These are phyloP conservation scores for Rhizopogon vinicolor DNA, from an alignment of 768 basidiomycete genomes.

Conservation along the genomic window DNA sequence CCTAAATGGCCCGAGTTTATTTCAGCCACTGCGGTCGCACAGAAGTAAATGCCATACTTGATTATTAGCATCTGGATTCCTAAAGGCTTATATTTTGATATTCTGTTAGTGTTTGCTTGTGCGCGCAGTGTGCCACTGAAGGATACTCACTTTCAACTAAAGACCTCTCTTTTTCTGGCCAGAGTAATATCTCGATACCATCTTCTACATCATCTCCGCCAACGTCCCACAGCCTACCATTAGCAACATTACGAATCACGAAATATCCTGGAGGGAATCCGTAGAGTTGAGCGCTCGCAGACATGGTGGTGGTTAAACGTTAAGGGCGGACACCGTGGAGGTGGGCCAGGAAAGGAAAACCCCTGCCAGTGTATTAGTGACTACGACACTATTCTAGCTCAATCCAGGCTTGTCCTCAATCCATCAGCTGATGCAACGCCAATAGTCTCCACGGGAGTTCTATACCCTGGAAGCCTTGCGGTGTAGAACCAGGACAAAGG, in stretches of 20 bases:
- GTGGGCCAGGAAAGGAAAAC: background rate
- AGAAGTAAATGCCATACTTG: slow-evolving; percentile 41
- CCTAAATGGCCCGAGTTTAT: slow-evolving; percentile 34
- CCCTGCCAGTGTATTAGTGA: background rate
- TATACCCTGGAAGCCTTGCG: too few relatives aligned
- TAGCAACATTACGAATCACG: slow-evolving; percentile 32
- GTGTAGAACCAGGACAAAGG: too few relatives aligned
- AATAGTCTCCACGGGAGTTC: too few relatives aligned
- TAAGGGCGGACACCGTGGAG: background rate
- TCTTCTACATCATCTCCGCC: slow-evolving; percentile 28
- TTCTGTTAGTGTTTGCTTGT: background rate
- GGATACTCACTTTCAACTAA: slow-evolving; percentile 66
- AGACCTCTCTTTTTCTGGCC: slow-evolving; percentile 69
- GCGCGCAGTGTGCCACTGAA: background rate
- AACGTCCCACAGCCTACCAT: slow-evolving; percentile 33
- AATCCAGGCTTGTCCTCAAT: too few relatives aligned
- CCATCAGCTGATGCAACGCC: too few relatives aligned
- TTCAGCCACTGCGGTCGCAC: background rate
- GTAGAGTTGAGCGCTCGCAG: slow-evolving; percentile 20
- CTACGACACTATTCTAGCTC: too few relatives aligned
- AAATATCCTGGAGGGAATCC: slow-evolving; percentile 38
- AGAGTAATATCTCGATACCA: slow-evolving; percentile 50
- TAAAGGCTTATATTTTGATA: slow-evolving; percentile 42
- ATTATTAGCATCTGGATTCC: slow-evolving; percentile 67
- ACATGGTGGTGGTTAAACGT: background rate